Evolutionary conservation across 495 filamentous ascomycete species (phyloP), one percentile per base, ranked within the genome.

Genomic region (Penicillium crystallinum): DNA sequence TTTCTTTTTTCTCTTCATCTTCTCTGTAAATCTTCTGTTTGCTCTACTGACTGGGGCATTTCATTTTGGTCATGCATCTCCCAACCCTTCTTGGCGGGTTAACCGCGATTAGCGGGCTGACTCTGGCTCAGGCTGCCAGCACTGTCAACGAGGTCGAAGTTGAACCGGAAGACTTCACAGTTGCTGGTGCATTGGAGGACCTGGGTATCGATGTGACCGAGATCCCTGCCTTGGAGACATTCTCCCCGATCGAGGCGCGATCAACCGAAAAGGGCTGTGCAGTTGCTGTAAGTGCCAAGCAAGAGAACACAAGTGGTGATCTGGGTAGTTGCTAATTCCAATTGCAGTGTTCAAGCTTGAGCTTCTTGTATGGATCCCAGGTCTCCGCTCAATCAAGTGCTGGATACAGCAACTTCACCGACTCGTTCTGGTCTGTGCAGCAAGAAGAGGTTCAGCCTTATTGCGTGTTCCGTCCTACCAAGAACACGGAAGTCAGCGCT

Each of bases 341-440:
- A 47, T 11, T 15, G 4, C 41, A 59, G 57, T 59, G 52, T 17
- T 40, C 33, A n/a, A 54, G 57, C 14, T 42, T 63, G 50, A 55
- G 22, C 17, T 55, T 53, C 35, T 34, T 63, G 7, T 63, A 53
- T 34, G 46, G 51, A 19, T 52, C 57, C 12, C 48, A 49, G 29
- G 38, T 55, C 14, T 55, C 40, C 19, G 18, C 44, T 0, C 52
- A 55, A 29, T 34, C 53, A 12, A 46, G 49, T n/a, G 17, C 43
- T 10, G 50, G 47, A 2, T 64, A 61, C 49, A 45, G 40, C 22
- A 57, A 54, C 27, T 57, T 59, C 52, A 68, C 62, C 8, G 35
- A 29, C 10, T 56, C 65, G 0, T 70, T 66, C 64, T 84, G 80
- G 80, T 81, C 79, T 10, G 46, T 57, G 10, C 64, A 80, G 62